Conservation (phyloP, 192 early-diverging fungal species). For the Backusella psychrophila region DNA sequence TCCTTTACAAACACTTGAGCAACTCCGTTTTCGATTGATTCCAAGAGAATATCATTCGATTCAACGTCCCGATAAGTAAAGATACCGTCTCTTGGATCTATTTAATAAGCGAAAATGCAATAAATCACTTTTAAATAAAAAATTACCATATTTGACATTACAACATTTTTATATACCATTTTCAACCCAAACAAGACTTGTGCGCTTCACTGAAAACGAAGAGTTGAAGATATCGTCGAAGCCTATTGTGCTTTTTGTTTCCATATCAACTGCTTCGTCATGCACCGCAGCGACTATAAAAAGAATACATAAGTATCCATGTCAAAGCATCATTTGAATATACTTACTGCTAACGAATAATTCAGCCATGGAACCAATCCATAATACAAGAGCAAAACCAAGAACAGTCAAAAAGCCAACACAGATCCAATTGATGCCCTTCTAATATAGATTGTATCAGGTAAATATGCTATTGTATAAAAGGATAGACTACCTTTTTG, state of each 20-base stretch:
- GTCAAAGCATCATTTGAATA: background rate
- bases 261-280: background rate
- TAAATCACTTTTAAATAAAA: background rate
- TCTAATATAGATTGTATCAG: background rate
- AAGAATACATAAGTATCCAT: background rate
- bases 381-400: slow-evolving; percentile 16
- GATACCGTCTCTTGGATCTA: slow-evolving; percentile 30
- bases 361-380: slow-evolving; percentile 21
- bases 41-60: slow-evolving; percentile 30
- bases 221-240: slow-evolving; percentile 26
- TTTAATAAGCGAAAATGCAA: background rate
- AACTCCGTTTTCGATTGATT: slow-evolving; percentile 27
- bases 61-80: slow-evolving; percentile 28
- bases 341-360: slow-evolving; percentile 3
- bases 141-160: background rate
- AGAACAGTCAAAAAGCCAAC: slow-evolving; percentile 22
- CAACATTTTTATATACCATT: slow-evolving; percentile 6
- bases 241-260: background rate
- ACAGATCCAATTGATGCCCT: slow-evolving; percentile 18
- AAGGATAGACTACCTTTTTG: background rate
- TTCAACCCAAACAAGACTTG: slow-evolving; percentile 23
- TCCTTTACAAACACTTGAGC: slow-evolving; percentile 24
- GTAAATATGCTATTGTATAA: background rate
- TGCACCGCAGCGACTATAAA: slow-evolving; percentile 8
- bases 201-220: slow-evolving; percentile 8